phyloP scores from a whole-genome alignment of 306 rosid species.

The Prosopis cineraria region DNA sequence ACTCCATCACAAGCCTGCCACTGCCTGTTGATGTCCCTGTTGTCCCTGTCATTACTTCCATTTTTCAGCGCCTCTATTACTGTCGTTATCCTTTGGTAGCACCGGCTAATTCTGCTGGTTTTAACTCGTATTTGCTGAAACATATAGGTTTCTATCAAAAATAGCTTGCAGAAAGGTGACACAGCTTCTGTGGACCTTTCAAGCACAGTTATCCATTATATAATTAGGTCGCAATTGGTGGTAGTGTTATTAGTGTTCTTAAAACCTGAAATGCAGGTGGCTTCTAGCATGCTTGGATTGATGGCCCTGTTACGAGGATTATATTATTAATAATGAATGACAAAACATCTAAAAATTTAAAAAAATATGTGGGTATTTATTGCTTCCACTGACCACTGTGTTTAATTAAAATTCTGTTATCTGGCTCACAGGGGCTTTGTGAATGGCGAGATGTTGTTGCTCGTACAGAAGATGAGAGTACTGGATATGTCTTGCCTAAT shows the following conservation, averaged over 20 bases:
- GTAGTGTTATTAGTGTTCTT: background rate
- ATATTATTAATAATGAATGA: background rate
- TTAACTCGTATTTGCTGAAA: conserved; percentile 21
- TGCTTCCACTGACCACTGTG: background rate
- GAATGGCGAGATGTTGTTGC: conserved; percentile 93
- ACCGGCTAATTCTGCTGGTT: conserved; percentile 23
- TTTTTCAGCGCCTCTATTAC: conserved; percentile 9
- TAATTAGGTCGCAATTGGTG: background rate
- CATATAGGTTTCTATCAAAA: conserved; percentile 5
- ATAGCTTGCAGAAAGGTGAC: background rate
- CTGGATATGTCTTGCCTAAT: conserved; percentile 91
- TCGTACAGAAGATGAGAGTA: conserved; percentile 90
- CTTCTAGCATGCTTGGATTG: conserved; percentile 13
- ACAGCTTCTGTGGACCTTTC: background rate
- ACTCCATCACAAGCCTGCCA: conserved; percentile 6
- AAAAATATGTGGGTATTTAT: background rate
- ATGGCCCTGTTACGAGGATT: background rate
- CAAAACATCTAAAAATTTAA: background rate
- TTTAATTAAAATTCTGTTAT: conserved; percentile 1
- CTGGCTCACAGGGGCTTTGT: conserved; percentile 70
- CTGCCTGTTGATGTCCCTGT: background rate
- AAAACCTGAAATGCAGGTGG: background rate
- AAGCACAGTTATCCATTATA: background rate
- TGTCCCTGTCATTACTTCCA: background rate
- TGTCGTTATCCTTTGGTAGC: conserved; percentile 2